Base-by-base conservation (phyloP, 345 rosid genomes). In the Passiflora organensis region DNA sequence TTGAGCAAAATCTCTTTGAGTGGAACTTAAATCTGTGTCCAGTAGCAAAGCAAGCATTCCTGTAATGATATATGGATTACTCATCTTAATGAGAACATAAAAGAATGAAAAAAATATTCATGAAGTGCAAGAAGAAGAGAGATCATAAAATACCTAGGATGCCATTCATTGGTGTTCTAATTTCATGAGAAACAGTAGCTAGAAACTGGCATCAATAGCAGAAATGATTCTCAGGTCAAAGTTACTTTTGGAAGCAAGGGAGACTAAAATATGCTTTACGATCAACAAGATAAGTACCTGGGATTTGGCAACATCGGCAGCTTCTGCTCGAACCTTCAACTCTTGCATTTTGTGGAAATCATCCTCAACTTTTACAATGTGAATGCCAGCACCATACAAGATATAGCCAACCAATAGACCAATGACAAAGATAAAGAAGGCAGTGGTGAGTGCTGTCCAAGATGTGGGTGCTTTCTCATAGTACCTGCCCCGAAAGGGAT, bases 111-210 rank as follows among this genome's bases (percentile, higher is more conserved):
- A 51, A 18, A 48, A 42, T 16, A 17, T 23, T 17, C 10, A 50
- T 32, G 12, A 51, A n/a, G 45, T 17, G 46, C 51, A 32, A 42
- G 25, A 53, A 43, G 49, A 37, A 16, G 42, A 43, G 39, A 66
- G 13, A 44, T 59, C 15, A n/a, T 13, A 8, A 19, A 55, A 13
- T 81, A 86, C 98, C 99, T 12, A 93, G 96, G 64, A 93, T 83
- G 55, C 99, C 99, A 76, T 93, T 93, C 99, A 93, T 93, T 2
- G 99, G 99, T 53, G 99, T 93, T 58, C 99, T 83, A 21, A 93
- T 93, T 73, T 93, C 99, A 59, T 93, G 99, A 51, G 99, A 93
- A 51, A 93, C 99, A 0, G 99, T 93, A 24, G 99, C 99, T 51
- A 93, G 84, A 79, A 93, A 93, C 94, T 85, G 84, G 43, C 58